These are phyloP conservation scores for Noccaea bulbosa DNA, from an alignment of 345 rosid genomes.

Conservation along the genomic window DNA sequence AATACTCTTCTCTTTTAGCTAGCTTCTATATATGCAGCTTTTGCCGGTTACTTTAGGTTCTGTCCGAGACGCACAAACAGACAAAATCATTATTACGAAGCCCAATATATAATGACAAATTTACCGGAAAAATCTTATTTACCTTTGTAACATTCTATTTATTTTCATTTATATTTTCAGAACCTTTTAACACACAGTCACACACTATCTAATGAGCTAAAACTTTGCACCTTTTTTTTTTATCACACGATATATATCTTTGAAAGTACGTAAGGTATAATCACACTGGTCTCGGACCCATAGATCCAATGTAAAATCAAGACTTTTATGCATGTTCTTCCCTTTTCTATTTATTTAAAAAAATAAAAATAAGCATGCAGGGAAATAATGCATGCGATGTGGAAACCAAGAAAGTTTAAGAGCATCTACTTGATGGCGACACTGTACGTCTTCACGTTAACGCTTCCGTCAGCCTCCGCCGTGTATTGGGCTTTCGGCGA, in stretches of 20 bases:
- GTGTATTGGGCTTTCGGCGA: constrained; percentile 99
- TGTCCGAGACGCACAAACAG: constrained; percentile 31
- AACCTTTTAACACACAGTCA: neutral
- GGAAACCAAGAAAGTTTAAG: constrained; percentile 98
- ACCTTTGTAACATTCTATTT: constrained; percentile 17
- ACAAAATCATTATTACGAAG: constrained; percentile 38
- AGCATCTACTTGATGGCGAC: constrained; percentile 89
- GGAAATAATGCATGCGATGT: constrained; percentile 99
- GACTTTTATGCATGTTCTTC: constrained; percentile 21
- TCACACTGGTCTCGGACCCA: constrained; percentile 35
- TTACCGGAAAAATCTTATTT: constrained; percentile 2
- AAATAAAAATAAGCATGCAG: constrained; percentile 44
- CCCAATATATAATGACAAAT: constrained; percentile 21
- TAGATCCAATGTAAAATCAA: neutral
- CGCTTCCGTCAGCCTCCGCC: constrained; percentile 89
- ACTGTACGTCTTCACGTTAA: constrained; percentile 89
- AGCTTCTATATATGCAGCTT: constrained; percentile 38
- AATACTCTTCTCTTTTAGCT: constrained; percentile 22
- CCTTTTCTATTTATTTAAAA: neutral
- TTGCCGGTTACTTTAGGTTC: constrained; percentile 40
- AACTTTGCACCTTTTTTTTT: neutral
- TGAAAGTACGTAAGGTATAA: constrained; percentile 15
- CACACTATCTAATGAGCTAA: neutral
- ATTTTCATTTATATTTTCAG: neutral
- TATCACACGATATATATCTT: neutral